Percentiles rank a stretch among this genome's conserved stretches.
Conservation (phyloP, 2,329 filamentous ascomycete species). For the Xylaria digitata region DNA sequence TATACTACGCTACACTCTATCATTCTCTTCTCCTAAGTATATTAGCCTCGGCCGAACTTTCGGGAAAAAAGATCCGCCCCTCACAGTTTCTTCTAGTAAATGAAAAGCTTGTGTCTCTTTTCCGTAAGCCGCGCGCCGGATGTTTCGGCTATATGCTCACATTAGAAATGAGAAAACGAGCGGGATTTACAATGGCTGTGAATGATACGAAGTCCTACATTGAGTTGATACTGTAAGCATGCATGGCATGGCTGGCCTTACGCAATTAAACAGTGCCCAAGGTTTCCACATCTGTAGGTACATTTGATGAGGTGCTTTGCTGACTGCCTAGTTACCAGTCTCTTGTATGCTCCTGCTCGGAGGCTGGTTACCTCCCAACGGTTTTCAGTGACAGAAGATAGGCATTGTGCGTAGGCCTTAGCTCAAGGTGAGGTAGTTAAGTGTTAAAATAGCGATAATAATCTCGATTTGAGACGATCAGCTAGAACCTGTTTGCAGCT, state of each 20-base stretch:
- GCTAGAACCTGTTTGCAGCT: constrained; percentile 2
- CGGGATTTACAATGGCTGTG: background rate
- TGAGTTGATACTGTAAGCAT: background rate
- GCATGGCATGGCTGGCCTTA: background rate
- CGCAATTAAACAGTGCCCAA: too few relatives aligned
- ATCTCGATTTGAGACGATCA: constrained; percentile 22
- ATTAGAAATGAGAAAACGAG: background rate
- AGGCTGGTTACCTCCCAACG: background rate
- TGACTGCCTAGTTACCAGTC: background rate
- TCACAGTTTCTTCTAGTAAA: background rate
- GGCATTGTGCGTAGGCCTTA: background rate
- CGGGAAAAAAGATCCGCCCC: background rate
- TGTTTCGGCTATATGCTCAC: constrained; percentile 6
- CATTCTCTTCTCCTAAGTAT: background rate
- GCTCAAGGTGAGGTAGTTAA: background rate
- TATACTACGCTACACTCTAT: background rate
- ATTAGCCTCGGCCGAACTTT: constrained; percentile 12
- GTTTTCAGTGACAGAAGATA: background rate
- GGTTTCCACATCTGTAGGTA: background rate
- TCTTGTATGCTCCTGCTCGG: background rate
- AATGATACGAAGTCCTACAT: background rate
- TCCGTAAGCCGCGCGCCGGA: background rate
- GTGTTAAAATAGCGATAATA: constrained; percentile 14
- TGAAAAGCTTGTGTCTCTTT: background rate
- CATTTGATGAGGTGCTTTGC: background rate